Evolutionary conservation across 371 early-diverging fungal genomes (phyloP).

Genomic region (Mucor velutinosus): DNA sequence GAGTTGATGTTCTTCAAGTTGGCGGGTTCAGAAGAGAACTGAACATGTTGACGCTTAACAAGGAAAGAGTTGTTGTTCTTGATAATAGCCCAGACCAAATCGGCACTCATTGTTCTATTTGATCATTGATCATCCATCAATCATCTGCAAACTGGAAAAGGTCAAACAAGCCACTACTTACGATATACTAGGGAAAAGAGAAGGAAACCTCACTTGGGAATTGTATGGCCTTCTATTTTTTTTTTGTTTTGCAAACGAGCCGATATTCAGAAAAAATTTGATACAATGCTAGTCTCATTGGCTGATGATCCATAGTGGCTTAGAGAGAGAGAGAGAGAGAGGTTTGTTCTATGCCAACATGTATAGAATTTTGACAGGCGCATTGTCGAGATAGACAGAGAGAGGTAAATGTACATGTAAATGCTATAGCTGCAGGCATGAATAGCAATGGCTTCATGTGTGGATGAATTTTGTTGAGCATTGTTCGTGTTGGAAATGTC

Average conservation of each 20-base stretch:
- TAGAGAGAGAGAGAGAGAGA: background rate
- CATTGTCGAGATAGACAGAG: background rate
- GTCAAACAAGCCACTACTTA: conserved; percentile 34
- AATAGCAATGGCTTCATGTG: no score
- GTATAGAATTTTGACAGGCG: background rate
- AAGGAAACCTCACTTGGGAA: conserved; percentile 22
- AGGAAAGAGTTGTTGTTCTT: conserved; percentile 87
- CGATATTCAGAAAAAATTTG: conserved; percentile 4
- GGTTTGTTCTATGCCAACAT: no score
- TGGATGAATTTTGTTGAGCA: no score
- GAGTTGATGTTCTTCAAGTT: conserved; percentile 87
- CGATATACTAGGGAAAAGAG: conserved; percentile 42
- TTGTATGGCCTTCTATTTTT: conserved; percentile 11
- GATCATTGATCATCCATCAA: background rate
- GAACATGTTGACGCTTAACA: conserved; percentile 84
- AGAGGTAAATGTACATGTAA: background rate
- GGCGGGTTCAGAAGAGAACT: conserved; percentile 80
- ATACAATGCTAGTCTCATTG: background rate
- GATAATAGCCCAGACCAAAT: conserved; percentile 83
- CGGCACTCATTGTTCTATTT: conserved; percentile 60
- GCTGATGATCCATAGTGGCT: background rate
- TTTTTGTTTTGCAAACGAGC: background rate
- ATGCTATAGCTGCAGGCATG: no score
- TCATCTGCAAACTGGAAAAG: background rate
- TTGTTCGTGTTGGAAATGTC: no score